Conservation (phyloP, 2,329 filamentous ascomycete genomes). For the Microdochium bolleyi region DNA sequence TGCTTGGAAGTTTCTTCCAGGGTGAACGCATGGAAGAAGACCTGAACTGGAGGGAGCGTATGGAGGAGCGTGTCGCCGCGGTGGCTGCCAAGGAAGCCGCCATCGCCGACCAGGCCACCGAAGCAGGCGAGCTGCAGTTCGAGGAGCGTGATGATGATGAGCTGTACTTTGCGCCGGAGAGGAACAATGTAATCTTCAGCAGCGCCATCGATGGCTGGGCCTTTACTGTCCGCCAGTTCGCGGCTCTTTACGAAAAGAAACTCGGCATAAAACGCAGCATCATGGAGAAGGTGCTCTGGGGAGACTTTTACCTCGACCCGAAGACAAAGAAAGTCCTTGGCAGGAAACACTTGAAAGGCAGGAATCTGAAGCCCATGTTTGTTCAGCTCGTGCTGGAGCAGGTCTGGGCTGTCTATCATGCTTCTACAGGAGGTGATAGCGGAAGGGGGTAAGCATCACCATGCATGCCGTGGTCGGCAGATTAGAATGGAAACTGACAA, state of each 20-base stretch:
- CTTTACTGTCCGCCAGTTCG: slow-evolving; percentile 93
- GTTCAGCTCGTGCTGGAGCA: slow-evolving; percentile 93
- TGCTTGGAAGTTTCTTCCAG: slow-evolving; percentile 95
- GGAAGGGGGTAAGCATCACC: slow-evolving; percentile 63
- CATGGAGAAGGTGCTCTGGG: slow-evolving; percentile 94
- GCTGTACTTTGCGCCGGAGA: slow-evolving; percentile 95
- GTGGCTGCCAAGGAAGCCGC: slow-evolving; percentile 53
- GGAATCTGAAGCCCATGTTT: slow-evolving; percentile 91
- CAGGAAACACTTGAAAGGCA: slow-evolving; percentile 86
- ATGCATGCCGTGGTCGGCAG: slow-evolving; percentile 14
- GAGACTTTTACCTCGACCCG: slow-evolving; percentile 90
- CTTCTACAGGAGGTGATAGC: slow-evolving; percentile 73
- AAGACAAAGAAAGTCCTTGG: slow-evolving; percentile 93
- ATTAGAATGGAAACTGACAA: slow-evolving; percentile 3
- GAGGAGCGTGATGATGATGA: slow-evolving; percentile 94
- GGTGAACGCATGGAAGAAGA: slow-evolving; percentile 99
- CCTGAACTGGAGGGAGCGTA: slow-evolving; percentile 85
- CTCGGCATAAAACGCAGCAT: slow-evolving; percentile 83
- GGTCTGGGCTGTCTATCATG: slow-evolving; percentile 92
- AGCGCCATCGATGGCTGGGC: slow-evolving; percentile 99
- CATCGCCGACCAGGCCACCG: slow-evolving; percentile 38
- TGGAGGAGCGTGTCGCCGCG: slow-evolving; percentile 78
- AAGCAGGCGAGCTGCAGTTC: slow-evolving; percentile 59
- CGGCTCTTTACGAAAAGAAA: slow-evolving; percentile 90
- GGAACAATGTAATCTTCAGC: slow-evolving; percentile 98